Percentiles rank a stretch among this genome's conserved stretches.
phyloP scores from a whole-genome alignment of 352 stramenopile genomes.

The Thraustotheca clavata region DNA sequence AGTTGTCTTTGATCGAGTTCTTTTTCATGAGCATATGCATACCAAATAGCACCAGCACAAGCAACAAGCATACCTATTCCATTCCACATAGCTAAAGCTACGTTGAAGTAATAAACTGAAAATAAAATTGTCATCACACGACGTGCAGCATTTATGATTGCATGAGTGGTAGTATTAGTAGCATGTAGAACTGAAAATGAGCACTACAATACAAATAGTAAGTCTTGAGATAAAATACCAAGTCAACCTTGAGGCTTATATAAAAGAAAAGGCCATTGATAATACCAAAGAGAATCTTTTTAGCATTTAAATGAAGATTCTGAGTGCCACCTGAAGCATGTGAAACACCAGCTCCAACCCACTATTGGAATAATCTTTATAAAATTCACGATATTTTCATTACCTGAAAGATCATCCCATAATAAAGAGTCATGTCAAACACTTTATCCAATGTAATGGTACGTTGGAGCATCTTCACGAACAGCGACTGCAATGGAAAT shows the following conservation, averaged over 20 bases:
- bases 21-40: constrained; percentile 13
- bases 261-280: constrained; percentile 15
- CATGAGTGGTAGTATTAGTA: constrained; percentile 25
- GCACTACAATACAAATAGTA: not conserved
- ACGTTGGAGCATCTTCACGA: constrained; percentile 10
- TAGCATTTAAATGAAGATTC: not conserved
- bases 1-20: not conserved
- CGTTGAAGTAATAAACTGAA: constrained; percentile 26
- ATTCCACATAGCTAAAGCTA: constrained; percentile 16
- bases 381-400: not conserved
- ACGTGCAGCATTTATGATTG: constrained; percentile 24
- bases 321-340: not conserved
- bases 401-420: constrained; percentile 19
- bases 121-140: constrained; percentile 27
- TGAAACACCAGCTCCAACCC: not conserved
- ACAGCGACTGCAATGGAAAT: constrained; percentile 2
- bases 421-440: constrained; percentile 4
- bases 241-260: not conserved
- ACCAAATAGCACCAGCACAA: constrained; percentile 20
- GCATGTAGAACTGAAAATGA: constrained; percentile 24
- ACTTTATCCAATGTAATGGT: constrained; percentile 5
- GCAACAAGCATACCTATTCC: constrained; percentile 25
- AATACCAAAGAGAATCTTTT: not conserved
- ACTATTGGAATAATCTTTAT: not conserved
- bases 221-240: not conserved